Base-by-base conservation (phyloP, 345 rosid genomes). In the Sonneratia alba region DNA sequence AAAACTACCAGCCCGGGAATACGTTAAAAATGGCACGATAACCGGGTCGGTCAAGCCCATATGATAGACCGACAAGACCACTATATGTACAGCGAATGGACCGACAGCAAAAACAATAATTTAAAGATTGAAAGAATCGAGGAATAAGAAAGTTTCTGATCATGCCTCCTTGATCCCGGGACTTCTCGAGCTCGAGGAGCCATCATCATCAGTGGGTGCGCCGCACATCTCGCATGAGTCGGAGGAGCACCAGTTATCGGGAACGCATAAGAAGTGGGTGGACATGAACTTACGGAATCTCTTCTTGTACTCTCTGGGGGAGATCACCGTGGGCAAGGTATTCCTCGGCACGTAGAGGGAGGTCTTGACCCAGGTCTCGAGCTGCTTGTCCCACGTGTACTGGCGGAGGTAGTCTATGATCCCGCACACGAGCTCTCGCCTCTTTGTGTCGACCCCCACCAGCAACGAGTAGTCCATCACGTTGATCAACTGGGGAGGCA, bases 401-500 rank as follows among this genome's bases (percentile, higher is more conserved):
- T 95, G 98, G 75, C 99, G 85, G 9, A 95, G 93, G 65, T 90
- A 95, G 80, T 95, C 99, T 4, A 95, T 95, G 34, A 95, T 95
- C 75, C 99, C 99, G 74, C 99, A 92, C 38, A 90, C 98, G 71
- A 92, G 97, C 82, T 87, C 93, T 36, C 48, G 85, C 45, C 75
- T 75, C 80, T 87, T 80, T 8, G 74, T 75, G 62, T 95, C 99
- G 42, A 95, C 97, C 70, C 94, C 98, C 72, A 92, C 94, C 69
- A 95, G 90, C 68, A 92, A 76, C 15, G 98, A 95, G 80, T 95
- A 95, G 79, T 95, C 99, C 98, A 95, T 95, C 72, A 95, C 99
- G 68, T 95, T 91, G 73, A 90, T 85, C 6, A 85, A 84, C 98
- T 95, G 91, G 79, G 75, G 2, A 62, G 43, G 36, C 24, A n/a